These are phyloP conservation scores for Rhizomucor pusillus DNA, from an alignment of 371 early-diverging fungal species.

Conservation along the genomic window DNA sequence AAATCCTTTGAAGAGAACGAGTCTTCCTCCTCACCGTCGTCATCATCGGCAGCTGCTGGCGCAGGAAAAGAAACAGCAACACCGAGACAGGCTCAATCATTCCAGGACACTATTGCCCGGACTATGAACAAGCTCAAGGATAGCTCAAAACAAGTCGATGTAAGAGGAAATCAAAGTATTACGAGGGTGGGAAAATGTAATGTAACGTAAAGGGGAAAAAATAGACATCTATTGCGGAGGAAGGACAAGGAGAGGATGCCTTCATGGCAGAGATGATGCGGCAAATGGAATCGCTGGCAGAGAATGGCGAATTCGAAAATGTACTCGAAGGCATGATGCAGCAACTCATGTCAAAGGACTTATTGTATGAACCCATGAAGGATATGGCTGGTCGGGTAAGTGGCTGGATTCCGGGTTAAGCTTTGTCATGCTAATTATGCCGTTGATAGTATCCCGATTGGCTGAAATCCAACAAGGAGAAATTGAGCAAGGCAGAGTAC, in stretches of 20 bases:
- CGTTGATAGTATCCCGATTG: slow-evolving; percentile 77
- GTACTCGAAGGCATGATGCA: slow-evolving; percentile 89
- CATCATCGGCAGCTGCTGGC: slow-evolving; percentile 1
- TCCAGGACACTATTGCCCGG: slow-evolving; percentile 78
- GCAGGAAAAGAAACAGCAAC: slow-evolving; percentile 7
- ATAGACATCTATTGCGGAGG: slow-evolving; percentile 66
- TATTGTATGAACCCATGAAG: slow-evolving; percentile 93
- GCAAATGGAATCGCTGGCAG: slow-evolving; percentile 83
- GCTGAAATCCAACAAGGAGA: slow-evolving; percentile 72
- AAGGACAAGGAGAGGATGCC: slow-evolving; percentile 55
- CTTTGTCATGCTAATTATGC: slow-evolving; percentile 7
- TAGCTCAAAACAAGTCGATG: slow-evolving; percentile 79
- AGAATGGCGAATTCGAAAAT: slow-evolving; percentile 78
- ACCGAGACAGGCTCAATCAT: slow-evolving; percentile 28
- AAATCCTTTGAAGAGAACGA: slow-evolving; percentile 42
- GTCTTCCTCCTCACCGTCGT: slow-evolving; percentile 23
- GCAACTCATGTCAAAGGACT: slow-evolving; percentile 86
- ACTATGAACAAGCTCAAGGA: slow-evolving; percentile 86
- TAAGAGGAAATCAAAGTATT: slow-evolving; percentile 34
- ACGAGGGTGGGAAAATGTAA: background rate
- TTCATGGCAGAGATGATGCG: slow-evolving; percentile 87
- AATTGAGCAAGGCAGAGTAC: slow-evolving; percentile 63
- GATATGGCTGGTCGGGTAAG: slow-evolving; percentile 73
- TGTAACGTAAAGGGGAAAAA: no score
- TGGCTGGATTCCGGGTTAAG: no score